These are phyloP conservation scores for Polytrichum commune DNA, from an alignment of 225 moss, liverwort and hornwort genomes.

Conservation along the genomic window DNA sequence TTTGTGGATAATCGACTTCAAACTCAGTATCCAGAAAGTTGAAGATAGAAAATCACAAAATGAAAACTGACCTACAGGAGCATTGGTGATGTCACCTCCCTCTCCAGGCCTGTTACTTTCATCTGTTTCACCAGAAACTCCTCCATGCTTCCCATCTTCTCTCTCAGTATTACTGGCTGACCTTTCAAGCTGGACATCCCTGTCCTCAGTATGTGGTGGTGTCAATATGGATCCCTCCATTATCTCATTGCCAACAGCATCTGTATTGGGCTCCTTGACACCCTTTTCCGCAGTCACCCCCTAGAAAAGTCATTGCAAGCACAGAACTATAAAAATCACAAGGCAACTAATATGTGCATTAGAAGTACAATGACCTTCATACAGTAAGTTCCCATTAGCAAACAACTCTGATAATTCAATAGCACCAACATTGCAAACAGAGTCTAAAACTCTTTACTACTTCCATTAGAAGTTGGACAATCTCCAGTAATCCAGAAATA, in stretches of 20 bases:
- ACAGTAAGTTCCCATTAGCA: no score
- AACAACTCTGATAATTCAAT: no score
- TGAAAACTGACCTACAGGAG: slow-evolving; percentile 26
- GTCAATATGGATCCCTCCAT: slow-evolving; percentile 36
- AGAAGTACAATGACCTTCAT: no score
- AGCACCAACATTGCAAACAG: no score
- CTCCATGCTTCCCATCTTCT: slow-evolving; percentile 47
- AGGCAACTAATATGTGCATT: not conserved
- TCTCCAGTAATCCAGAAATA: no score
- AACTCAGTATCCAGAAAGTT: no score
- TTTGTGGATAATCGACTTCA: no score
- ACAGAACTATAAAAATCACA: not conserved
- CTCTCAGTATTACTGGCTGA: slow-evolving; percentile 57
- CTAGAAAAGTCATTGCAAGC: slow-evolving; percentile 34
- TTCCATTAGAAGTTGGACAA: no score
- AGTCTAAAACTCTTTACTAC: no score
- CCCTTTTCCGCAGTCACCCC: slow-evolving; percentile 40
- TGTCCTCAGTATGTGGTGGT: slow-evolving; percentile 37
- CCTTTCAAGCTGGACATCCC: slow-evolving; percentile 55
- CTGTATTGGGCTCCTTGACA: slow-evolving; percentile 49
- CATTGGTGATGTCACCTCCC: slow-evolving; percentile 29
- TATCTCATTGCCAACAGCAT: slow-evolving; percentile 38
- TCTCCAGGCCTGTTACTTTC: slow-evolving; percentile 23
- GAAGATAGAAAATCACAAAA: not conserved
- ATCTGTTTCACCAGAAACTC: slow-evolving; percentile 12